Conservation (phyloP, 129 eudicot species). For the Heracleum sosnowskyi region DNA sequence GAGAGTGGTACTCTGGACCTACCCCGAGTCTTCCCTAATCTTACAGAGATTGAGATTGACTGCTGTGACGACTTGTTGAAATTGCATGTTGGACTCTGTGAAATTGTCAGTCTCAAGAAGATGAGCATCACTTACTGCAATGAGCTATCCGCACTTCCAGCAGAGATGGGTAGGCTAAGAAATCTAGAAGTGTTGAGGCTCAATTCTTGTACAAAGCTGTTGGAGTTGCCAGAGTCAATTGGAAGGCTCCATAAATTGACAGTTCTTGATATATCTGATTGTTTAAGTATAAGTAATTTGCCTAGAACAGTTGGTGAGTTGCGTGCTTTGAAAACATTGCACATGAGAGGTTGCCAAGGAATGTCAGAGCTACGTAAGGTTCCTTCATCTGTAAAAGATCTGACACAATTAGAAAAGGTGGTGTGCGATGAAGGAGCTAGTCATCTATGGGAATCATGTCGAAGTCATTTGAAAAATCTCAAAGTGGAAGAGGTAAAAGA, state of each 20-base stretch:
- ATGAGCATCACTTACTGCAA: constrained; percentile 45
- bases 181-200: constrained; percentile 31
- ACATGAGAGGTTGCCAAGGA: constrained; percentile 39
- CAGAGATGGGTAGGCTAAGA: constrained; percentile 25
- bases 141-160: constrained; percentile 31
- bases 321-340: constrained; percentile 12
- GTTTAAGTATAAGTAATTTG: constrained; percentile 19
- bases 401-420: constrained; percentile 20
- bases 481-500: constrained; percentile 22
- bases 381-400: constrained; percentile 19
- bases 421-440: constrained; percentile 26
- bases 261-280: constrained; percentile 29
- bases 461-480: constrained; percentile 10
- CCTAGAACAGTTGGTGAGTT: constrained; percentile 24
- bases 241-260: constrained; percentile 20
- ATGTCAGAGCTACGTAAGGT: constrained; percentile 15
- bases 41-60: constrained; percentile 32
- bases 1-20: constrained; percentile 15
- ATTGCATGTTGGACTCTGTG: constrained; percentile 28
- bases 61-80: constrained; percentile 34
- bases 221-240: constrained; percentile 31
- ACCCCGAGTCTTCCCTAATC: constrained; percentile 26
- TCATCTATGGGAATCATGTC: constrained; percentile 15
- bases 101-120: constrained; percentile 24
- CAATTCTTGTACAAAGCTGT: constrained; percentile 30